Conservation (phyloP, 306 rosid species). For the Mucuna pruriens region DNA sequence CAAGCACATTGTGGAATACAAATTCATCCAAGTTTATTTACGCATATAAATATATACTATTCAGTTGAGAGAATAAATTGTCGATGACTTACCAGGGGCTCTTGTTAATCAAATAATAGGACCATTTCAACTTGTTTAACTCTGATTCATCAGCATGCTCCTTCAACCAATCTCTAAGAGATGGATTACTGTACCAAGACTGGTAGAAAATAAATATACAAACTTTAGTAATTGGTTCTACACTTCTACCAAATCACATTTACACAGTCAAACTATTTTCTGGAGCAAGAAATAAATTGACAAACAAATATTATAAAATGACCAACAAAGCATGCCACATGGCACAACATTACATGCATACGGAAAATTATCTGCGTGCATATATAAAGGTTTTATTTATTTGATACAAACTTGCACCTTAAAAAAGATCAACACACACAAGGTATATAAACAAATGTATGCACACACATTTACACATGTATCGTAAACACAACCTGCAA, state of each 20-base stretch:
- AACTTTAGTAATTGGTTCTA: conserved; percentile 32
- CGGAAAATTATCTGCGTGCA: conserved; percentile 24
- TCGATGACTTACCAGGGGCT: conserved; percentile 72
- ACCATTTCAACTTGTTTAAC: conserved; percentile 84
- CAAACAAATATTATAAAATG: conserved; percentile 31
- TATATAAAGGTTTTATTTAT: conserved; percentile 10
- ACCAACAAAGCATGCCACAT: conserved; percentile 4
- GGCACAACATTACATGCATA: conserved; percentile 33
- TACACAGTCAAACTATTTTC: not conserved
- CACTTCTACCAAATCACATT: conserved; percentile 30
- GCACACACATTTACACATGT: not conserved
- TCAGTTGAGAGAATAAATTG: not conserved
- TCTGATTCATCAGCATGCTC: conserved; percentile 69
- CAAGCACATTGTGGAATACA: too few relatives aligned
- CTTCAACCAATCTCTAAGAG: conserved; percentile 83
- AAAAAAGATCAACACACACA: conserved; percentile 7
- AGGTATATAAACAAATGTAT: conserved; percentile 18
- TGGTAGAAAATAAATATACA: conserved; percentile 42
- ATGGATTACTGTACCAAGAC: conserved; percentile 84
- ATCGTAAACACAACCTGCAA: conserved; percentile 65
- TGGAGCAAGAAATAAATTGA: conserved; percentile 22
- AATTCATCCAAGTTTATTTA: not conserved
- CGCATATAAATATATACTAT: not conserved
- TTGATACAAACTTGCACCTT: not conserved
- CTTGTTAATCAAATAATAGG: conserved; percentile 77